Conservation (phyloP, 306 rosid species). For the Alnus rubra region DNA sequence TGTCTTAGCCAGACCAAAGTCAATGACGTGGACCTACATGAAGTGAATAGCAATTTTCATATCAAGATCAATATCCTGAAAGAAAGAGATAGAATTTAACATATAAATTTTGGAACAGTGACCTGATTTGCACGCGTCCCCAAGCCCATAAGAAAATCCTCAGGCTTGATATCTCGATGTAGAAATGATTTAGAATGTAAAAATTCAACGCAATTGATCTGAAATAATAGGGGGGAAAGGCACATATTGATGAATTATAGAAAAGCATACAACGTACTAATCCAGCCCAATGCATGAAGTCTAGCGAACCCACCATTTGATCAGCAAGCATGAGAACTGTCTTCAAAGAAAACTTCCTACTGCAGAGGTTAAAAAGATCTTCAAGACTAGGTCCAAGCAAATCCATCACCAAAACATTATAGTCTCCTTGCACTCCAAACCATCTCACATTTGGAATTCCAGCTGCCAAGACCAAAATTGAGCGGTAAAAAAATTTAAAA, state of each 20-base stretch:
- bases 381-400: constrained; percentile 98
- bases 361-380: constrained; percentile 93
- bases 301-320: constrained; percentile 71
- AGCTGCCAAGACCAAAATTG: constrained; percentile 56
- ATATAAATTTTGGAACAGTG: constrained; percentile 2
- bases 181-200: constrained; percentile 88
- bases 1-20: constrained; percentile 96
- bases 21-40: constrained; percentile 69
- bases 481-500: constrained; percentile 14
- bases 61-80: constrained; percentile 4
- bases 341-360: constrained; percentile 87
- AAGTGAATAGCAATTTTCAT: constrained; percentile 27
- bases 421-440: constrained; percentile 98
- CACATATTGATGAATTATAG: neutral
- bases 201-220: constrained; percentile 95
- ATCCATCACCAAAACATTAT: constrained; percentile 93
- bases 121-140: constrained; percentile 99
- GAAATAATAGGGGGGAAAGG: constrained; percentile 12
- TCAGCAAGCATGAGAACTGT: constrained; percentile 97
- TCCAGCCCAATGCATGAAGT: neutral
- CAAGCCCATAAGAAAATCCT: constrained; percentile 94
- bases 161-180: constrained; percentile 96
- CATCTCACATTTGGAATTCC: constrained; percentile 91
- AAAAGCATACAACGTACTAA: neutral
- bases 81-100: neutral